Evolutionary conservation across 1,284 basidiomycete species (phyloP).

Genomic region (Amylostereum areolatum): DNA sequence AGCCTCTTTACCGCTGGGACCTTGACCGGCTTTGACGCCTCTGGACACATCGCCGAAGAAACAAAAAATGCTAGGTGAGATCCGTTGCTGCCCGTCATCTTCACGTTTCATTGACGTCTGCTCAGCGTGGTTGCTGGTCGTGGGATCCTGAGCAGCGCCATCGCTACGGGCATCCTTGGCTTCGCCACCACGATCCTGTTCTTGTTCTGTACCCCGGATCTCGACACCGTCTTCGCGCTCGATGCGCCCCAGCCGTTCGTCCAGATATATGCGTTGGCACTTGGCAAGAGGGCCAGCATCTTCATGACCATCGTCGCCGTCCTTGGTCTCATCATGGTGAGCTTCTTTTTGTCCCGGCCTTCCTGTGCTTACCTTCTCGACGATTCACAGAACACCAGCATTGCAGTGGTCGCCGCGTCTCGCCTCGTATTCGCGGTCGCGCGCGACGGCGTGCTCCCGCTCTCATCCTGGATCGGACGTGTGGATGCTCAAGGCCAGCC

Average conservation of each 20-base stretch:
- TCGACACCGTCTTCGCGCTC: slow-evolving; percentile 67
- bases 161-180: slow-evolving; percentile 70
- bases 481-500: slow-evolving; percentile 70
- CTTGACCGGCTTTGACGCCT: slow-evolving; percentile 83
- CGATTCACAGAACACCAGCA: slow-evolving; percentile 63
- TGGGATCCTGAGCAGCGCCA: slow-evolving; percentile 70
- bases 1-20: slow-evolving; percentile 82
- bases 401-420: slow-evolving; percentile 79
- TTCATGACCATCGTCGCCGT: slow-evolving; percentile 82
- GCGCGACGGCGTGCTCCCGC: slow-evolving; percentile 79
- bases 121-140: slow-evolving; percentile 67
- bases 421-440: slow-evolving; percentile 83
- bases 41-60: slow-evolving; percentile 86
- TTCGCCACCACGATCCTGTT: slow-evolving; percentile 77
- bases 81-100: not conserved
- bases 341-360: too few species aligned
- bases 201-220: slow-evolving; percentile 78
- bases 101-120: slow-evolving; percentile 5
- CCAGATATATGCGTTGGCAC: slow-evolving; percentile 72
- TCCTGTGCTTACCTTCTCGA: not conserved
- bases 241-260: slow-evolving; percentile 85
- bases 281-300: slow-evolving; percentile 70
- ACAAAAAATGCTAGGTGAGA: slow-evolving; percentile 76
- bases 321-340: slow-evolving; percentile 70
- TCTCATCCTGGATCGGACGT: slow-evolving; percentile 73